Conservation (phyloP, 768 basidiomycete species). For the Auriculariales sp. region DNA sequence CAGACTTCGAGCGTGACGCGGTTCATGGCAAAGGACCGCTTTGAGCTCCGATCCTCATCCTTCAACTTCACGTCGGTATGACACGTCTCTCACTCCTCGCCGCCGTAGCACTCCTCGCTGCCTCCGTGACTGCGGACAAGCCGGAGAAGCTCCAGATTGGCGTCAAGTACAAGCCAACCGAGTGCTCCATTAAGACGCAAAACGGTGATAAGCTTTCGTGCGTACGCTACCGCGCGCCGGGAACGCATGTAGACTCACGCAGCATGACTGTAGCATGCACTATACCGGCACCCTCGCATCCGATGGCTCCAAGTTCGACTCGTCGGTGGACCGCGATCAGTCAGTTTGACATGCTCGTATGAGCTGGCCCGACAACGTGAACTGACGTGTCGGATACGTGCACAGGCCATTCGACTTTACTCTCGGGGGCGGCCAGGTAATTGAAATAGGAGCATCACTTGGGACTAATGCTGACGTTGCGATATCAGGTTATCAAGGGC, state of each 20-base stretch:
- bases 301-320: slow-evolving; percentile 7
- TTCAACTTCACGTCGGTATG: no score
- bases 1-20: slow-evolving; percentile 41
- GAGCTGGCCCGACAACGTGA: no score
- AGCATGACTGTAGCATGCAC: slow-evolving; percentile 2
- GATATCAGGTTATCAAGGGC: neutral
- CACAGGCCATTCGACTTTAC: slow-evolving; percentile 5
- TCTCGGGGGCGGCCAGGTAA: slow-evolving; percentile 5
- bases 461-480: neutral
- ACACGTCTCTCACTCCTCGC: neutral
- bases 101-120: slow-evolving; percentile 1
- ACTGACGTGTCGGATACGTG: no score
- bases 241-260: no score
- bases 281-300: slow-evolving; percentile 5
- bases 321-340: slow-evolving; percentile 5
- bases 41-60: no score
- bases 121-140: neutral
- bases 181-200: slow-evolving; percentile 1
- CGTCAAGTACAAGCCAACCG: slow-evolving; percentile 1
- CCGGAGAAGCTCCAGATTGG: slow-evolving; percentile 3
- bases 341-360: neutral
- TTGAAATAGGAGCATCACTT: neutral
- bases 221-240: neutral
- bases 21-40: no score
- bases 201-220: slow-evolving; percentile 1